Base-by-base conservation (phyloP, 1,284 basidiomycete genomes). In the Sporisorium graminicola region DNA sequence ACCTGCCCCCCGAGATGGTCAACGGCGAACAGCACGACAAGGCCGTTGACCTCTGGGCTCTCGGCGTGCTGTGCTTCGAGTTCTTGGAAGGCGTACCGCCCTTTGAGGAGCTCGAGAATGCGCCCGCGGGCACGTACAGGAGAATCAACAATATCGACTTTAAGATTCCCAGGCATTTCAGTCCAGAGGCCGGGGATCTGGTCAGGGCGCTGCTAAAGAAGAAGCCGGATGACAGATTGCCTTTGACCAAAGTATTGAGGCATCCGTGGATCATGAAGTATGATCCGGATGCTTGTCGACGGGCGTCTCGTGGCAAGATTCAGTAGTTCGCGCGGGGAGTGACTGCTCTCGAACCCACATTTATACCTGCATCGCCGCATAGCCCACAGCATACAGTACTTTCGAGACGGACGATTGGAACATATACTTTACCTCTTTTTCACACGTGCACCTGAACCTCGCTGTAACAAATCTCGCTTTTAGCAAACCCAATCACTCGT, bases 1-100 rank as follows among this genome's bases (percentile, higher is more conserved):
- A 99, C 84, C 89, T 99, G 1, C 95, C 97, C 0, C 97, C 97
- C 14, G 97, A 99, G 88, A 99, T 99, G 97, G 93, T 99, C 14
- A 94, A 98, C 80, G 92, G 92, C 0, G 91, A 89, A 74, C 92
- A 92, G 68, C 94, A 97, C 82, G 91, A 89, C 50, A 93, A 94
- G 82, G 92, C 91, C 81, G 95, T 97, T 35, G 97, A 99, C 82
- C 90, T 95, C 58, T 99, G 97, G 97, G 96, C 97, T 0, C 88
- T 99, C 12, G 97, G 97, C 46, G 96, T 99, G 5, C 88, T 99
- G 65, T 93, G 92, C 1, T 99, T 94, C 86, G 97, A 99, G 86
- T 99, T 99, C 86, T 87, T 98, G 60, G 90, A 92, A 65, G 97
- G 97, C 2, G 90, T 90, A 12, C 95, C 97, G 5, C 97, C 97